phyloP scores from a whole-genome alignment of 169 alveolate genomes.

The Plasmodium ovale region DNA sequence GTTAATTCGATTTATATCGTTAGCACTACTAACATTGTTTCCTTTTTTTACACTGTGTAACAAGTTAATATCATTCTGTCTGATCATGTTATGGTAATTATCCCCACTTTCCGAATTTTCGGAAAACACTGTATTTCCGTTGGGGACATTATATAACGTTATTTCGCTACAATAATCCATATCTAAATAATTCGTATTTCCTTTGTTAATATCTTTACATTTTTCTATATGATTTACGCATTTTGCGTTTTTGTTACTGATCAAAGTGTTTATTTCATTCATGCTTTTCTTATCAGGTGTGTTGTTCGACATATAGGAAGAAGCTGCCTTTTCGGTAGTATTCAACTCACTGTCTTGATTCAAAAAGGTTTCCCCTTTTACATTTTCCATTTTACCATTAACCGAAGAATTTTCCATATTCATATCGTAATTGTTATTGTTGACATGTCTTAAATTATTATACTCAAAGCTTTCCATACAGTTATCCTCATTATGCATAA shows the following conservation, averaged over 20 bases:
- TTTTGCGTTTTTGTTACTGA: neutral
- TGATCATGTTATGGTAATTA: neutral
- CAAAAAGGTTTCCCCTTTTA: neutral
- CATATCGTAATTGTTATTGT: neutral
- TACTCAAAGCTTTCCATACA: neutral
- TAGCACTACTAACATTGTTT: neutral
- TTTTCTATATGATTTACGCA: slow-evolving; percentile 12
- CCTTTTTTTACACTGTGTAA: neutral
- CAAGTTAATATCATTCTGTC: neutral
- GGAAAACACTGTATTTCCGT: neutral
- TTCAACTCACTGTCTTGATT: neutral
- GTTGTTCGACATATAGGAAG: neutral
- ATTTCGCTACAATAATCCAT: slow-evolving; percentile 4
- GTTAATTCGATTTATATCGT: neutral
- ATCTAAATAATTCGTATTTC: neutral
- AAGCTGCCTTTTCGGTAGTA: neutral
- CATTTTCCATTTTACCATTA: slow-evolving; percentile 1
- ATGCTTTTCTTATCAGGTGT: neutral
- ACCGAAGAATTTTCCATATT: neutral
- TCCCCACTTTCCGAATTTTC: neutral
- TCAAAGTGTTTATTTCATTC: slow-evolving; percentile 21
- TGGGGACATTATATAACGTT: neutral
- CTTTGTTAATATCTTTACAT: too few species aligned
- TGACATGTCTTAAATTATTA: neutral
- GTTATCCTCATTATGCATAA: neutral